Base-by-base conservation (phyloP, 1,284 basidiomycete species). In the Apiotrichum porosum region DNA sequence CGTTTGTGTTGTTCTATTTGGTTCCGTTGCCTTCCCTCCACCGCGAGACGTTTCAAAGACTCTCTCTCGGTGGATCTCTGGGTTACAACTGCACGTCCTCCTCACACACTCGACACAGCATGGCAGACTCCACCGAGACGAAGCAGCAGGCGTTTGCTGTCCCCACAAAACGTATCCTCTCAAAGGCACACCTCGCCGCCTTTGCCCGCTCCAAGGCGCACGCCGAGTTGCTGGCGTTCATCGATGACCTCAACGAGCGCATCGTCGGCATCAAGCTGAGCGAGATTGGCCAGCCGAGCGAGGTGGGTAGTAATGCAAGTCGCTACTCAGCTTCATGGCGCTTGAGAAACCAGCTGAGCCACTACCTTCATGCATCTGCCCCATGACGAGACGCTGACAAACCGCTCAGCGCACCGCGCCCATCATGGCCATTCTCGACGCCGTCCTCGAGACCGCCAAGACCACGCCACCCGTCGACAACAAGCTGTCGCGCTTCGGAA, bases 401-500 rank as follows among this genome's bases (percentile, higher is more conserved):
- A n/a, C n/a, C n/a, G n/a, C 28, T 30, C 58, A 93, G 87, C 81
- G 79, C 17, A 78, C 88, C 6, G 58, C 69, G 43, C 77, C 81
- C 6, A 72, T 92, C 8, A 63, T 94, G 14, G 60, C 66, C 1
- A 71, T 91, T 2, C 76, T 95, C 3, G 80, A 85, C 39, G 66
- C 73, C n/a, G 80, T 95, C 10, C 81, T 88, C 65, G 64, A 76
- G 34, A 75, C 86, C 26, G 86, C 83, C 2, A 76, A 78, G 30
- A 77, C 76, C 2, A 91, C 83, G 0, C 94, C 94, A 3, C 84
- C 93, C 0, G 83, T 94, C 19, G 86, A 93, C 58, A 97, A 97
- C 68, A 82, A 85, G 52, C 83, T 84, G 1, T 97, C 92, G 37
- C 78, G 95, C 22, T 99, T 99, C 63, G 95, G 94, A 3, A 99